A percentile compares a stretch with the other conserved stretches of the same genome.
Conservation (phyloP, 2,329 filamentous ascomycete species). For the Delphinella strobiligena region DNA sequence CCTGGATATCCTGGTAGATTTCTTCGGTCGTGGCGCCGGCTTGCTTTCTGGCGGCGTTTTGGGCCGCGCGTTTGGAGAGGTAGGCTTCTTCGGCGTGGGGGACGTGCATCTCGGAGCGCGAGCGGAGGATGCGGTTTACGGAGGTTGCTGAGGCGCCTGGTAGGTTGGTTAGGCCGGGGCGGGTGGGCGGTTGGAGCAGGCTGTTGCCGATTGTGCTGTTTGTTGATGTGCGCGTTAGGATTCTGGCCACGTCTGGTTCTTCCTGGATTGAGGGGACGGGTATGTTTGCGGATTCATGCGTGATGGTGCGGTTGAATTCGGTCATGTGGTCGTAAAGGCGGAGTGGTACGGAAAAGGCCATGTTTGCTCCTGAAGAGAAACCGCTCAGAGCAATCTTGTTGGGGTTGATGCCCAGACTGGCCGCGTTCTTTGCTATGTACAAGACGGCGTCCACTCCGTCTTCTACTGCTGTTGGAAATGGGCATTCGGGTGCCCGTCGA, state of each 20-base stretch:
- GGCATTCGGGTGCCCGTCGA: constrained; percentile 47
- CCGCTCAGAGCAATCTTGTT: constrained; percentile 47
- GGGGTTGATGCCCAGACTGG: constrained; percentile 44
- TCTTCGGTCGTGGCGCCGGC: no score
- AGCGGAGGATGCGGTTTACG: constrained; percentile 10
- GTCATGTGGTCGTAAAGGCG: constrained; percentile 39
- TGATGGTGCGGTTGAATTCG: constrained; percentile 15
- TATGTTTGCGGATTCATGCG: constrained; percentile 7
- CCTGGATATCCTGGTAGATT: constrained; percentile 13
- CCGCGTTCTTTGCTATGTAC: constrained; percentile 44
- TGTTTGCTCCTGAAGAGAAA: constrained; percentile 52
- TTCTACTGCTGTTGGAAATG: constrained; percentile 52
- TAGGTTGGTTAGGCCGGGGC: constrained; percentile 1
- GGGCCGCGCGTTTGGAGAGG: background rate
- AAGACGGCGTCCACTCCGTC: constrained; percentile 51
- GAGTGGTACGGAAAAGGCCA: constrained; percentile 49
- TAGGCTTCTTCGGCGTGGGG: constrained; percentile 2
- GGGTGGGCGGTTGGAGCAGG: constrained; percentile 11
- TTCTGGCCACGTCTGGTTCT: no score
- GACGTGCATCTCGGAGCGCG: constrained; percentile 8
- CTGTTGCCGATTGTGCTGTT: background rate
- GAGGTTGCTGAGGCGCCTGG: constrained; percentile 12
- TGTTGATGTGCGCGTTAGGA: no score
- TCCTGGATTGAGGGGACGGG: constrained; percentile 10
- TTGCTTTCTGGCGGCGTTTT: no score